Evolutionary conservation across 192 early-diverging fungal genomes (phyloP), one percentile per base, ranked within the genome.

Genomic region (Entomortierella beljakovae): DNA sequence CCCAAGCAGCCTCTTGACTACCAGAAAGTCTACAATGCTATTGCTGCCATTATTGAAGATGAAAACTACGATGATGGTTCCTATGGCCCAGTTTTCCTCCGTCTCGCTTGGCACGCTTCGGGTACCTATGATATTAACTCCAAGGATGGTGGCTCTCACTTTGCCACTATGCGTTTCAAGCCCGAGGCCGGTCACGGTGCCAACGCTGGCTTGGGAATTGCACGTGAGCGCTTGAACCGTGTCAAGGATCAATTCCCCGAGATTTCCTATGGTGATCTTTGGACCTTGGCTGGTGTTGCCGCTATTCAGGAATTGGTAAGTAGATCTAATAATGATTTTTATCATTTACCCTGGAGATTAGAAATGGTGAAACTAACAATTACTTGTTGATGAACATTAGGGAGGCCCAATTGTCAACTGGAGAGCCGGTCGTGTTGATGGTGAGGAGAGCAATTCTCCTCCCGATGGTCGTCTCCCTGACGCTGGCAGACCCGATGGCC

Each of bases 211-310:
- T 86, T 96, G 35, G 88, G 88, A 22, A 82, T 85, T 61, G 94
- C 93, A 32, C 88, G 91, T 56, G 84, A 84, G 50, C 84, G 90
- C 67, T 87, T 96, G 49, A 88, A 91, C 79, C 79, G 83, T 15
- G 82, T 96, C 81, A 95, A 96, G 86, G 65, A 86, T 53, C 90
- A 94, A 83, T 90, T 94, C 87, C 89, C 90, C n/a, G 71, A 87
- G 60, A 90, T 96, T 51, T 90, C 93, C 8, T 96, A 94, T 81
- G 92, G 88, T 71, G 94, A 96, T 76, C 84, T 96, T 77, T 94
- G 90, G 82, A 92, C 90, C 60, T 83, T 95, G 70, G 91, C 91
- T 13, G 94, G 92, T 70, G 92, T 93, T 38, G 85, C 83, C 29
- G 91, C 88, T 31, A 84, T 94, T 55, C 92, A 94, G 80, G 93